These are phyloP conservation scores for Vitis hybrid DNA, from an alignment of 177 flowering plant species.

Conservation along the genomic window DNA sequence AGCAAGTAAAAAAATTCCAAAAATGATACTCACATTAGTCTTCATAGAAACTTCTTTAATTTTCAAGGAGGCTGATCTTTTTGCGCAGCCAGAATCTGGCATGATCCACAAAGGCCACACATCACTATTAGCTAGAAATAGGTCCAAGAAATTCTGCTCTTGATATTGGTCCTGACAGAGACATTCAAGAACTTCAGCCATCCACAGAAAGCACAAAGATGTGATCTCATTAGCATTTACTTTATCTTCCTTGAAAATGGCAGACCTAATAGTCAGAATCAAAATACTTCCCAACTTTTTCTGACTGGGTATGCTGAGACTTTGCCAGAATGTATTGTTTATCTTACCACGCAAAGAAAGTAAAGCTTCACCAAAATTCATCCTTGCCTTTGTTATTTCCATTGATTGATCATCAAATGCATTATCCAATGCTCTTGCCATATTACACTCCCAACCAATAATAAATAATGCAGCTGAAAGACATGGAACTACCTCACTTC, in stretches of 20 bases:
- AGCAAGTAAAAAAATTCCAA: background rate
- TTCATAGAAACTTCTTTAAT: slow-evolving; percentile 18
- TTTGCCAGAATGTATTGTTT: slow-evolving; percentile 38
- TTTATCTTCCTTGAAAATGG: slow-evolving; percentile 40
- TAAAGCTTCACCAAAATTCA: slow-evolving; percentile 44
- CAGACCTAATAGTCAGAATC: slow-evolving; percentile 52
- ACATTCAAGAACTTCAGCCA: slow-evolving; percentile 51
- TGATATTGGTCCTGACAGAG: slow-evolving; percentile 45
- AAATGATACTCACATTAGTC: slow-evolving; percentile 40
- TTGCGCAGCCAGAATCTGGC: slow-evolving; percentile 28
- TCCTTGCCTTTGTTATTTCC: slow-evolving; percentile 21
- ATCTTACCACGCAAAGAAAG: slow-evolving; percentile 44
- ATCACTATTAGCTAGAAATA: slow-evolving; percentile 45
- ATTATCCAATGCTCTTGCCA: slow-evolving; percentile 26
- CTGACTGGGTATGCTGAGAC: slow-evolving; percentile 28
- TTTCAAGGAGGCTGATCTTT: slow-evolving; percentile 29
- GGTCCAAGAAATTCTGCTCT: slow-evolving; percentile 68
- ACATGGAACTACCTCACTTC: slow-evolving; percentile 45
- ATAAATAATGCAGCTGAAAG: slow-evolving; percentile 64
- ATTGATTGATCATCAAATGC: slow-evolving; percentile 24
- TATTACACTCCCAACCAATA: slow-evolving; percentile 67
- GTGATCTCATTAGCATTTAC: slow-evolving; percentile 26
- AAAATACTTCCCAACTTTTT: slow-evolving; percentile 40
- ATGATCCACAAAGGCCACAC: slow-evolving; percentile 65
- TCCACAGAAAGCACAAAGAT: slow-evolving; percentile 62